A percentile compares a stretch with the other conserved stretches of the same genome.
Evolutionary conservation across 2,329 filamentous ascomycete species (phyloP).

Genomic region (Claviceps humidiphila): DNA sequence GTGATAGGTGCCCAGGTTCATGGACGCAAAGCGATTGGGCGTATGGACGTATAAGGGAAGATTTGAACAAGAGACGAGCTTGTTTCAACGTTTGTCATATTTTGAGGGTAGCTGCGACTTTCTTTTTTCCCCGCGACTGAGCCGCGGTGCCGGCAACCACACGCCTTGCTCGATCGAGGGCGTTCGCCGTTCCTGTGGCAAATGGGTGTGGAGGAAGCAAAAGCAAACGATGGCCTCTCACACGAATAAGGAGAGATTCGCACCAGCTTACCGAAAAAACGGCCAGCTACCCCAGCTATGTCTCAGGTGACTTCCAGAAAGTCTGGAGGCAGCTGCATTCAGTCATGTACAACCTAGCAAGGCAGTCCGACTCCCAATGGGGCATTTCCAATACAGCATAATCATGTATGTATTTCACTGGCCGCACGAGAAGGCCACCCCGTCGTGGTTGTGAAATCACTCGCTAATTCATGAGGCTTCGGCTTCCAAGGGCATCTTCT

Average conservation of each 20-base stretch:
- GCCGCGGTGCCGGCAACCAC: background rate
- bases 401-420: no score
- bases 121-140: background rate
- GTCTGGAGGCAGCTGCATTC: background rate
- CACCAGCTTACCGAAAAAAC: constrained; percentile 2
- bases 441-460: background rate
- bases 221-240: background rate
- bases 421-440: background rate
- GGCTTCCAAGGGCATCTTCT: background rate
- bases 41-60: background rate
- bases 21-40: background rate
- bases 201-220: background rate
- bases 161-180: background rate
- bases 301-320: constrained; percentile 9
- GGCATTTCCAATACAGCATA: background rate
- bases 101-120: background rate
- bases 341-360: background rate
- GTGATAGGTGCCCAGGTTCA: background rate
- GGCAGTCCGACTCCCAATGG: background rate
- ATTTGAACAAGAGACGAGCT: background rate
- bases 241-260: background rate
- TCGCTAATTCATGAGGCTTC: background rate
- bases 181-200: background rate
- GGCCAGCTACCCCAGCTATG: constrained; percentile 3
- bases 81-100: constrained; percentile 2